Conservation (phyloP, 2,329 filamentous ascomycete genomes). For the Ascochyta lentis region DNA sequence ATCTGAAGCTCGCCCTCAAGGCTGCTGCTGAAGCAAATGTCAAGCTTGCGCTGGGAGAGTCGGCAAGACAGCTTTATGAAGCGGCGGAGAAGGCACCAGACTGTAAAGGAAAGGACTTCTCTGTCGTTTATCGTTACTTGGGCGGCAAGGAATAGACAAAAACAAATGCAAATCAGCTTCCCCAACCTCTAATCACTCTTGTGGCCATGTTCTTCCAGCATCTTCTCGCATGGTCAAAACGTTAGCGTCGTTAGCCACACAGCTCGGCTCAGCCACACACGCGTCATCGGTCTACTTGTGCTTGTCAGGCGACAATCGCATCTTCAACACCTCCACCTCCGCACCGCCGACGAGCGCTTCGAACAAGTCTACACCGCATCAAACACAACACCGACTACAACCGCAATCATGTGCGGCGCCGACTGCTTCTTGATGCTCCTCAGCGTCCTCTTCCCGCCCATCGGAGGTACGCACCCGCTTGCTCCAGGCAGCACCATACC, state of each 20-base stretch:
- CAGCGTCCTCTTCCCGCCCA: constrained; percentile 66
- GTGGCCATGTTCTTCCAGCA: background rate
- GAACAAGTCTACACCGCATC: background rate
- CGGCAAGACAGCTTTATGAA: constrained; percentile 55
- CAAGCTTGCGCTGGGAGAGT: constrained; percentile 53
- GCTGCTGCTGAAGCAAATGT: constrained; percentile 54
- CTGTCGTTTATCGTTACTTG: constrained; percentile 58
- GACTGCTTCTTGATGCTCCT: constrained; percentile 67
- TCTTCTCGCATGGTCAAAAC: background rate
- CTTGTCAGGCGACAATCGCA: constrained; percentile 12
- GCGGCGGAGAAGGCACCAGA: constrained; percentile 52
- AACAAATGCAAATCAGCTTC: background rate
- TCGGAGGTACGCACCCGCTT: constrained; percentile 56
- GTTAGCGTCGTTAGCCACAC: background rate
- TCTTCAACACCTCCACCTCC: constrained; percentile 1
- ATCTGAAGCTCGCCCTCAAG: constrained; percentile 57
- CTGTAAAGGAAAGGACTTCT: constrained; percentile 59
- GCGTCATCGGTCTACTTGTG: constrained; percentile 9
- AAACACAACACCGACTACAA: background rate
- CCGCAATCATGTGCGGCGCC: constrained; percentile 61
- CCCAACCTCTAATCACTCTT: background rate
- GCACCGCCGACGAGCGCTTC: background rate
- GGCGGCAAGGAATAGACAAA: constrained; percentile 53
- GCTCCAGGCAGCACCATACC: constrained; percentile 22
- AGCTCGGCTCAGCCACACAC: constrained; percentile 6